Evolutionary conservation across 2,329 filamentous ascomycete species (phyloP), one percentile per base, ranked within the genome.

Genomic region (Alternaria brassicicola): DNA sequence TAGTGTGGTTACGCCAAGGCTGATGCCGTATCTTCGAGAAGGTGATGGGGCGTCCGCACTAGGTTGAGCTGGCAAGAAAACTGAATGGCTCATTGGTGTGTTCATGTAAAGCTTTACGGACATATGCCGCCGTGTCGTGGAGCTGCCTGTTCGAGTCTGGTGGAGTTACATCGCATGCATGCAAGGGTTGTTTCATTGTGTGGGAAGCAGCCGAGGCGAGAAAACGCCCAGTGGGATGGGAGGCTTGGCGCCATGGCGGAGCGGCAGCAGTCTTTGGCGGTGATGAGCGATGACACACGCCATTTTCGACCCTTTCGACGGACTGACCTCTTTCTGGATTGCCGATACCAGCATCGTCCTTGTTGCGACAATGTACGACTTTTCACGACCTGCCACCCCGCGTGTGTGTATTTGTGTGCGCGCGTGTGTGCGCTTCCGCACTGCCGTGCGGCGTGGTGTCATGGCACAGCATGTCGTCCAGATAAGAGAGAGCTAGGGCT

Each of bases 81-180:
- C 25, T 23, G n/a, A 19, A 28, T 39, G n/a, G 47, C 28, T 47
- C 33, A 42, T 38, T 30, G 35, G 36, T 26, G 25, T 47, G 41
- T 19, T 31, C 13, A n/a, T 47, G 33, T 12, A 31, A 36, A 19
- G 13, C 57, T 25, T 41, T 23, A 46, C 21, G 25, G 25, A 50
- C 13, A 55, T 39, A 28, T 39, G 19, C 30, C 53, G 42, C n/a
- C 39, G 38, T 45, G 39, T 41, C 26, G 26, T 46, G 43, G 54
- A 67, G 58, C 67, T 70, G 59, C 67, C 64, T 62, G 38, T 61
- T 65, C 36, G 43, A 48, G 61, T 23, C 17, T 67, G 53, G 63
- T 55, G 52, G 41, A 46, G 42, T 49, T 53, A 49, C 47, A 52
- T 42, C 45, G 26, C 39, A 30, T 47, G 45, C 47, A 48, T 41